phyloP scores from a whole-genome alignment of 257 asterid genomes.

The Solanum chmielewskii region DNA sequence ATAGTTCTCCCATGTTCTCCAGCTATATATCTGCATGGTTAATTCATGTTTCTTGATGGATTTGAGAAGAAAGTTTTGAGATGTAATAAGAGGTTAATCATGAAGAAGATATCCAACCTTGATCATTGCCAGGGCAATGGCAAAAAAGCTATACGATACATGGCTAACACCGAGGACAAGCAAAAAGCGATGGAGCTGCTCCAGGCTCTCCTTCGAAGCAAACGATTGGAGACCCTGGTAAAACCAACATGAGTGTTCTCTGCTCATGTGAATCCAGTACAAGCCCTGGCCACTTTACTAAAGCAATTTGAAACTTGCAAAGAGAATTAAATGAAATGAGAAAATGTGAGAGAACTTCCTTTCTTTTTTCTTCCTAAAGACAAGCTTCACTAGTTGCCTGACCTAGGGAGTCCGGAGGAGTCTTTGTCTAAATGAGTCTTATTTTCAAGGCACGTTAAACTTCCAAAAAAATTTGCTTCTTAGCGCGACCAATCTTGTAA shows the following conservation, averaged over 20 bases:
- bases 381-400: background rate
- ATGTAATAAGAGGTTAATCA: background rate
- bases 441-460: background rate
- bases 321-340: background rate
- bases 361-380: background rate
- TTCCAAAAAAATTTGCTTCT: background rate
- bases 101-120: constrained; percentile 37
- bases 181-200: constrained; percentile 90
- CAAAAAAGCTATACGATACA: constrained; percentile 66
- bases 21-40: constrained; percentile 61
- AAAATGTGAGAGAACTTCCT: background rate
- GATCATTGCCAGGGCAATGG: constrained; percentile 77
- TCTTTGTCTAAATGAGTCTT: background rate
- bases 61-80: background rate
- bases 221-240: constrained; percentile 66
- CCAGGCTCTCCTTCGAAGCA: constrained; percentile 91
- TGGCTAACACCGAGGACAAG: constrained; percentile 78
- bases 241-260: background rate
- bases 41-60: background rate
- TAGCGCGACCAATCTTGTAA: background rate
- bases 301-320: background rate
- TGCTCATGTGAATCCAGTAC: background rate
- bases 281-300: background rate
- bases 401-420: background rate
- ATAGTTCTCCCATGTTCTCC: constrained; percentile 85